Conservation (phyloP, 805 yeast species). For the Ogataea paradorogensis region DNA sequence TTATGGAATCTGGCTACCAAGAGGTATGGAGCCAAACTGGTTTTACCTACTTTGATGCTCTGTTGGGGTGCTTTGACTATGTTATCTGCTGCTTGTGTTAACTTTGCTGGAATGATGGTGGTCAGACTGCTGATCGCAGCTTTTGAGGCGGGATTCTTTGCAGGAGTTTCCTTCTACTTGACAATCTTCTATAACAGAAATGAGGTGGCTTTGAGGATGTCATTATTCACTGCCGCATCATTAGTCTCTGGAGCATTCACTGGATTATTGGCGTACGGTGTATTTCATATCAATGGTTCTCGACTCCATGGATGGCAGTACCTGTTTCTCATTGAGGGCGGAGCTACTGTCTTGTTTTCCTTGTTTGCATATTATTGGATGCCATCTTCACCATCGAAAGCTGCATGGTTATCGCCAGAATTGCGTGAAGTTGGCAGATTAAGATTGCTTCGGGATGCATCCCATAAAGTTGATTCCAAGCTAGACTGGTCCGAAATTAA, state of each 20-base stretch:
- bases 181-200: conserved; percentile 16
- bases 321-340: conserved; percentile 32
- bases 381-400: conserved; percentile 13
- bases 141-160: conserved; percentile 41
- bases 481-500: conserved; percentile 1
- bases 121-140: conserved; percentile 39
- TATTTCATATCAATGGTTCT: conserved; percentile 11
- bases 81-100: conserved; percentile 40
- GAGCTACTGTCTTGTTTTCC: conserved; percentile 35
- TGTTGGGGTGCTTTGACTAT: conserved; percentile 43
- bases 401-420: conserved; percentile 14
- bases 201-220: conserved; percentile 16
- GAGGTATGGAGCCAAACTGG: conserved; percentile 36
- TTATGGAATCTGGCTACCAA: conserved; percentile 41
- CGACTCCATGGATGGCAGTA: conserved; percentile 30
- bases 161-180: conserved; percentile 16
- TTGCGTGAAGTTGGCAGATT: conserved; percentile 10
- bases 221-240: conserved; percentile 18
- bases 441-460: not conserved
- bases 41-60: conserved; percentile 39
- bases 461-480: conserved; percentile 1
- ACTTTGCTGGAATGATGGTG: conserved; percentile 40
- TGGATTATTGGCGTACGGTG: conserved; percentile 21
- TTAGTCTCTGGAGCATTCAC: conserved; percentile 19
- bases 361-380: conserved; percentile 14